A percentile compares a stretch with the other conserved stretches of the same genome.
Evolutionary conservation across 768 basidiomycete species (phyloP).

Genomic region (Lactarius sanguifluus): DNA sequence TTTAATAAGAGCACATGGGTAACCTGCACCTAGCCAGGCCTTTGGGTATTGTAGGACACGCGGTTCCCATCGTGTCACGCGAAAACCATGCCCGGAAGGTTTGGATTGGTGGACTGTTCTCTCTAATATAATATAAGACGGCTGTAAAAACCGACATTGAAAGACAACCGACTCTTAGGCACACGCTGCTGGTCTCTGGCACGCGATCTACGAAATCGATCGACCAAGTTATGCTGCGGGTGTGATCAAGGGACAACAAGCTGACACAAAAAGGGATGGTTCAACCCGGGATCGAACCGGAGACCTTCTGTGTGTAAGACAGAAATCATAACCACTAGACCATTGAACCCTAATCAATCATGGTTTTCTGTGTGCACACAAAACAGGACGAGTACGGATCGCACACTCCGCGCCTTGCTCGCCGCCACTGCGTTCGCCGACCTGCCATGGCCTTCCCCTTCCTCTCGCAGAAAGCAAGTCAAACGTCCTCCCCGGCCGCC

Average conservation of each 20-base stretch:
- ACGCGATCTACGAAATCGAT: background rate
- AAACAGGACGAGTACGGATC: background rate
- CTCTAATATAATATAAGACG: too few relatives aligned
- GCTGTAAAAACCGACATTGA: too few relatives aligned
- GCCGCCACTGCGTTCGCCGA: constrained; percentile 5
- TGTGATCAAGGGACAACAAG: too few relatives aligned
- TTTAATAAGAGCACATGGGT: too few relatives aligned
- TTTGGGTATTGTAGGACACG: background rate
- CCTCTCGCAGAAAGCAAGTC: background rate
- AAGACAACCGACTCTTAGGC: background rate
- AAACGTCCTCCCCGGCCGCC: background rate
- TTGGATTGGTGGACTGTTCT: background rate
- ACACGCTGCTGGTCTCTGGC: background rate
- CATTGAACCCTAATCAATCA: constrained; percentile 27
- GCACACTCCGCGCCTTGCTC: constrained; percentile 1
- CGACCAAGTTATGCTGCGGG: background rate
- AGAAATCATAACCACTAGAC: constrained; percentile 35
- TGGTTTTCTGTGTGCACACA: background rate
- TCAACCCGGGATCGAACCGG: constrained; percentile 33
- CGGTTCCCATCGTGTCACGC: background rate
- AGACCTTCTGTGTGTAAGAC: constrained; percentile 35
- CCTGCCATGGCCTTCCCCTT: background rate
- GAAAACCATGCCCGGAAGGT: background rate
- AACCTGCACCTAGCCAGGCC: background rate
- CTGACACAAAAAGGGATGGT: constrained; percentile 23